Evolutionary conservation across 495 filamentous ascomycete species (phyloP).

Genomic region (Astrocystis sublimbata): DNA sequence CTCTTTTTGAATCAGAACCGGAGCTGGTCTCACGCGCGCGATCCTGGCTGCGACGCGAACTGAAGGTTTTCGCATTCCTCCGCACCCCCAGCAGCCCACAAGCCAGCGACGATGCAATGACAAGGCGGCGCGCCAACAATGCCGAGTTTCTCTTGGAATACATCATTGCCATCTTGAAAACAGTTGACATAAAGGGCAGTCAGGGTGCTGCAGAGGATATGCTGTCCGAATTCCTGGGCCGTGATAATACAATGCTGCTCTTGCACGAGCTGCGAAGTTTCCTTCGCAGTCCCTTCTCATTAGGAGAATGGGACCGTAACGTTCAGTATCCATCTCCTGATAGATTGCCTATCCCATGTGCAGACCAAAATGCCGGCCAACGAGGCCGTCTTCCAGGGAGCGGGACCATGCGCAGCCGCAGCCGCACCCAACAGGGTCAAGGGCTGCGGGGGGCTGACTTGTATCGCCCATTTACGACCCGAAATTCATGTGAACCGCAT

Average conservation of each 20-base stretch:
- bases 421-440: neutral
- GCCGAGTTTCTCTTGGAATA: conserved; percentile 91
- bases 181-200: conserved; percentile 84
- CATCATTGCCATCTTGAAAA: conserved; percentile 83
- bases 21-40: conserved; percentile 79
- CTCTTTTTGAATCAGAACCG: conserved; percentile 61
- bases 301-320: conserved; percentile 78
- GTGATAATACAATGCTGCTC: conserved; percentile 75
- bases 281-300: conserved; percentile 73
- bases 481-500: neutral
- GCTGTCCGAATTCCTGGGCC: conserved; percentile 80
- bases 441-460: conserved; percentile 22
- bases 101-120: conserved; percentile 33
- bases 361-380: neutral
- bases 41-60: conserved; percentile 83
- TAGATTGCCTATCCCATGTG: conserved; percentile 9
- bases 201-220: conserved; percentile 85
- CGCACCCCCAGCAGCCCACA: conserved; percentile 22
- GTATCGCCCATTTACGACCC: conserved; percentile 28
- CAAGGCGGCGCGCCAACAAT: conserved; percentile 63
- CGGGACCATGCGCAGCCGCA: conserved; percentile 1
- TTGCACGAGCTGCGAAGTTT: conserved; percentile 81
- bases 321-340: conserved; percentile 65
- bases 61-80: conserved; percentile 84
- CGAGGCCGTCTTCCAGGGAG: neutral